Percentiles rank a stretch among this genome's conserved stretches.
Evolutionary conservation across 176 grass and related monocot species (phyloP).

Genomic region (Musa acuminata): DNA sequence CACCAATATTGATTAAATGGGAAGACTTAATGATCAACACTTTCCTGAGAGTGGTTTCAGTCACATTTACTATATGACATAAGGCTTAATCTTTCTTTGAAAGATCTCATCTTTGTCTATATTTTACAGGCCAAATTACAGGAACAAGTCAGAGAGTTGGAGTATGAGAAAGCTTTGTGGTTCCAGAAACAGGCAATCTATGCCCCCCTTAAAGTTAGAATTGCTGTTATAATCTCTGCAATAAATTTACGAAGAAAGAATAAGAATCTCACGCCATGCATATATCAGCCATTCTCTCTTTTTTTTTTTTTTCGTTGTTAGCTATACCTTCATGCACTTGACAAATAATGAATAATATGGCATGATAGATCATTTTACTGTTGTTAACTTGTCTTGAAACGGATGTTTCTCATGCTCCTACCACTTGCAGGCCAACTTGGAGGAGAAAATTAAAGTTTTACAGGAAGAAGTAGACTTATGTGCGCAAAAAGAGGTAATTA

Average conservation of each 20-base stretch:
- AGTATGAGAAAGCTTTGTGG: constrained; percentile 54
- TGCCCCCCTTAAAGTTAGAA: background rate
- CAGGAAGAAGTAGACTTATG: constrained; percentile 1
- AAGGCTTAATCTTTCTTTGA: background rate
- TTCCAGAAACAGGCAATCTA: constrained; percentile 42
- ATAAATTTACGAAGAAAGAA: background rate
- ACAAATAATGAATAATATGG: background rate
- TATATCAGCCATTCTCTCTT: background rate
- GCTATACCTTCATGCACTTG: constrained; percentile 3
- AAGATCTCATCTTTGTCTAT: constrained; percentile 7
- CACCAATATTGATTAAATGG: background rate
- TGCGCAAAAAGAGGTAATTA: constrained; percentile 1
- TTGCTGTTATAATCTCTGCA: constrained; percentile 2
- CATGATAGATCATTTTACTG: background rate
- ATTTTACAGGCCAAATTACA: constrained; percentile 48
- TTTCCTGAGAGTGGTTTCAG: background rate
- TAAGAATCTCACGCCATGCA: background rate
- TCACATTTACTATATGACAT: background rate
- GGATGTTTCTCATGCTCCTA: background rate
- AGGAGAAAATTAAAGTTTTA: constrained; percentile 10
- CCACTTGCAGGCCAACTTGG: constrained; percentile 1
- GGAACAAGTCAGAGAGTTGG: constrained; percentile 39
- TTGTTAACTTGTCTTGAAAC: background rate
- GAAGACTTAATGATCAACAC: background rate
- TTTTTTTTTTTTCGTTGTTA: background rate